Base-by-base conservation (phyloP, 2,329 filamentous ascomycete genomes). In the Sporothrix globosa region DNA sequence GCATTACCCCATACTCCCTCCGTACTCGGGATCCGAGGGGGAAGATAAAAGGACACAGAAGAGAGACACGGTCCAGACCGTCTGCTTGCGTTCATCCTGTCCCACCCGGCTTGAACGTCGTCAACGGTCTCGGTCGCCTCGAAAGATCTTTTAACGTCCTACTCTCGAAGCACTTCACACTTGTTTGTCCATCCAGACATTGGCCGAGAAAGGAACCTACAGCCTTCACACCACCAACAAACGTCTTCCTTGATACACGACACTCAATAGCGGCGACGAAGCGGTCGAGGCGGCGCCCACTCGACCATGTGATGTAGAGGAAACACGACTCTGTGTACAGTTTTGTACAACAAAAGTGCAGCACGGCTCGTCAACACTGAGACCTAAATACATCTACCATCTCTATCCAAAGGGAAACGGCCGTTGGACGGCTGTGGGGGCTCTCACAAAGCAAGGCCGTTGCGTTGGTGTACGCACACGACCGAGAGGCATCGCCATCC, bases 71-170 rank as follows among this genome's bases (percentile, higher is more conserved):
- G 56, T 60, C 56, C 56, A 61, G 56, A 61, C 34, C 52, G 48
- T 50, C 50, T 53, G 17, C 17, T 17, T 27, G 27, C n/a, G n/a
- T 53, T 9, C 50, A n/a, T 9, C 27, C 54, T 19, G 14, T 58
- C 27, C 54, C 4, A 3, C 53, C 34, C 34, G 19, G 14, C 54
- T 58, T 58, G 30, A 60, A 24, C 56, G 44, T 24, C n/a, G n/a
- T 44, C 56, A 60, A 44, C 19, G 39, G 56, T 60, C 56, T 60
- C 41, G 19, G 56, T 30, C 17, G 56, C 56, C 34, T 19, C 56
- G n/a, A 41, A 34, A 44, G 41, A 60, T n/a, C 56, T 60, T 17
- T 34, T 56, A 56, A 60, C 56, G 21, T 60, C 19, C 21, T 60
- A 7, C 34, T 34, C 34, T 30, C 34, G 9, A 34, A 34, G n/a